A percentile compares a stretch with the other conserved stretches of the same genome.
phyloP scores from a whole-genome alignment of 345 rosid species.

The Turritis glabra region DNA sequence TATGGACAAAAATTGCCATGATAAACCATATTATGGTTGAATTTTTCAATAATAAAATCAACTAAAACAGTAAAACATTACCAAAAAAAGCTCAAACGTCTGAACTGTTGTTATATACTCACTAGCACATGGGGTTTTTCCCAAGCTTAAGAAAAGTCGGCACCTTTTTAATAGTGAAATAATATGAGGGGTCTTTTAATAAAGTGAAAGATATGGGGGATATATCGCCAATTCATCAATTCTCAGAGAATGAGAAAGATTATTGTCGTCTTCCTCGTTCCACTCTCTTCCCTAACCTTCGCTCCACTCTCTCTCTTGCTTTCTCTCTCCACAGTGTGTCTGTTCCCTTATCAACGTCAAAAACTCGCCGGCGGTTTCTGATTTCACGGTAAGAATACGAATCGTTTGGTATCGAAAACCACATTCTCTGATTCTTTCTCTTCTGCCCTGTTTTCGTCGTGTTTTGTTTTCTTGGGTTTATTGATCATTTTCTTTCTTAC shows the following conservation, averaged over 20 bases:
- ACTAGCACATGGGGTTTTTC: background rate
- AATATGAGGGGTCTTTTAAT: background rate
- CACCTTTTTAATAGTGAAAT: background rate
- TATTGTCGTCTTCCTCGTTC: constrained; percentile 18
- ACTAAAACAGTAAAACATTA: too few relatives aligned
- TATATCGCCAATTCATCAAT: background rate
- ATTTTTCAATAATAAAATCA: too few relatives aligned
- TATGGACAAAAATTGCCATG: background rate
- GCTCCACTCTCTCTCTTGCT: background rate
- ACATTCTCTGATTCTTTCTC: background rate
- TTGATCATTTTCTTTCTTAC: constrained; percentile 1
- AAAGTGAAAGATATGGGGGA: background rate
- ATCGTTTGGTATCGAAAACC: background rate
- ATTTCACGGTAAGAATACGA: constrained; percentile 1
- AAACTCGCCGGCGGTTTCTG: background rate
- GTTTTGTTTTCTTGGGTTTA: background rate
- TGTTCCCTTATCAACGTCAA: background rate
- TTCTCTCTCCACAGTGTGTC: constrained; percentile 7
- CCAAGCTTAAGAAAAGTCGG: background rate
- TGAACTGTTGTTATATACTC: background rate
- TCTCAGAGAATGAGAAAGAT: background rate
- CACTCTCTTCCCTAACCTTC: background rate
- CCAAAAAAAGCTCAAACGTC: background rate
- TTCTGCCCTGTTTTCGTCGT: constrained; percentile 1
- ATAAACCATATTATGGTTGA: background rate